A percentile compares a stretch with the other conserved stretches of the same genome.
These are phyloP conservation scores for Adenanthera pavonina DNA, from an alignment of 306 rosid genomes.

Conservation along the genomic window DNA sequence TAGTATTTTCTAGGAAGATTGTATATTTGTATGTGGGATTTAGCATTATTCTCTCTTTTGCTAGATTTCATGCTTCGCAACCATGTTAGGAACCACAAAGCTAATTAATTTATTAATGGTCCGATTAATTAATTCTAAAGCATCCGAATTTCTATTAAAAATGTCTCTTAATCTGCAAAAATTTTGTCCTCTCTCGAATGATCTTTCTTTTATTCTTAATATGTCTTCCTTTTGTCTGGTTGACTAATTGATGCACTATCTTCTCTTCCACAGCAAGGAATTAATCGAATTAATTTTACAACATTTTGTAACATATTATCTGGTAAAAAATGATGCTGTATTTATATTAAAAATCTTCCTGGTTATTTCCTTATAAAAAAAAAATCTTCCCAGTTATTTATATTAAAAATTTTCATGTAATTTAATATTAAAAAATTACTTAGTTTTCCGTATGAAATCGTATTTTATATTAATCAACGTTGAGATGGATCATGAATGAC, in stretches of 20 bases:
- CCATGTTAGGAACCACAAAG: neutral
- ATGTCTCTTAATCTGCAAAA: conserved; percentile 13
- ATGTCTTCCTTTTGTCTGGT: conserved; percentile 30
- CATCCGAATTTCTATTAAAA: neutral
- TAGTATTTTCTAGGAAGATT: conserved; percentile 33
- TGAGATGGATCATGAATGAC: neutral
- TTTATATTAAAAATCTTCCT: no score
- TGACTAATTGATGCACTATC: conserved; percentile 21
- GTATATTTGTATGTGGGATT: neutral
- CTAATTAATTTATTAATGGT: neutral
- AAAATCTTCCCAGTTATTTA: no score
- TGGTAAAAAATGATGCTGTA: no score
- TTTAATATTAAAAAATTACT: no score
- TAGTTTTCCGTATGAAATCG: no score
- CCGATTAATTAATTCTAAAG: neutral
- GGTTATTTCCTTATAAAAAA: no score
- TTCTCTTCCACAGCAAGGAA: neutral
- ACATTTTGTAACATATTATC: no score
- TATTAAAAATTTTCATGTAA: no score
- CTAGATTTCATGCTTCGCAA: conserved; percentile 16
- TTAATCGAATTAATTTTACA: no score
- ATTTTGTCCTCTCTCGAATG: conserved; percentile 13
- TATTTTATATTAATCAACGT: no score
- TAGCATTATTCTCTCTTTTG: neutral
- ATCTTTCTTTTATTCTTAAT: neutral